These are phyloP conservation scores for Exophiala sideris DNA, from an alignment of 2,329 filamentous ascomycete species.

Conservation along the genomic window DNA sequence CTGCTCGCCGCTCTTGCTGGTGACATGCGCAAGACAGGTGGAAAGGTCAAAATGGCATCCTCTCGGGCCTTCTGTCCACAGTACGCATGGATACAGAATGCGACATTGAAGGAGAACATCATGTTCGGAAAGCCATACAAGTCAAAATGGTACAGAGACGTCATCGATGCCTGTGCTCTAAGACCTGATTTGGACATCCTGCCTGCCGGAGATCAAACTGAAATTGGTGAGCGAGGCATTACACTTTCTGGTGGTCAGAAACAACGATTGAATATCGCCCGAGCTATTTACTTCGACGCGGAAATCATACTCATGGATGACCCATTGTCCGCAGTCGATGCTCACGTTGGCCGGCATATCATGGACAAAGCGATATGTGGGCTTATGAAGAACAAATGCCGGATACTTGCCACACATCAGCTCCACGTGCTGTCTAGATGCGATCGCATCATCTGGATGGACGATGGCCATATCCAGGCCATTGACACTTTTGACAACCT, in stretches of 20 bases:
- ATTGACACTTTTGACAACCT: constrained; percentile 87
- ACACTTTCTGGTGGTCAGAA: constrained; percentile 95
- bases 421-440: constrained; percentile 87
- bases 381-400: constrained; percentile 80
- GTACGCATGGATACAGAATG: constrained; percentile 97
- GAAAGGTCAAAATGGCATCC: constrained; percentile 71
- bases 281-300: constrained; percentile 65
- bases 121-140: constrained; percentile 79
- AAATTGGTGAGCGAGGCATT: constrained; percentile 93
- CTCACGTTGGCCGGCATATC: constrained; percentile 64
- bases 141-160: constrained; percentile 73
- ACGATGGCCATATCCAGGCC: constrained; percentile 76
- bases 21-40: constrained; percentile 82
- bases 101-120: constrained; percentile 83
- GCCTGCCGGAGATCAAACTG: constrained; percentile 81
- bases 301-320: constrained; percentile 64
- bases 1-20: constrained; percentile 84
- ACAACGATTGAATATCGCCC: constrained; percentile 88
- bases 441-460: constrained; percentile 91
- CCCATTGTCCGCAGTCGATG: constrained; percentile 55
- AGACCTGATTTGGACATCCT: constrained; percentile 86
- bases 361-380: constrained; percentile 94
- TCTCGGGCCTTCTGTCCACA: constrained; percentile 89
- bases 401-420: constrained; percentile 91
- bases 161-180: constrained; percentile 83